Base-by-base conservation (phyloP, 169 alveolate species). In the Babesia sp. region DNA sequence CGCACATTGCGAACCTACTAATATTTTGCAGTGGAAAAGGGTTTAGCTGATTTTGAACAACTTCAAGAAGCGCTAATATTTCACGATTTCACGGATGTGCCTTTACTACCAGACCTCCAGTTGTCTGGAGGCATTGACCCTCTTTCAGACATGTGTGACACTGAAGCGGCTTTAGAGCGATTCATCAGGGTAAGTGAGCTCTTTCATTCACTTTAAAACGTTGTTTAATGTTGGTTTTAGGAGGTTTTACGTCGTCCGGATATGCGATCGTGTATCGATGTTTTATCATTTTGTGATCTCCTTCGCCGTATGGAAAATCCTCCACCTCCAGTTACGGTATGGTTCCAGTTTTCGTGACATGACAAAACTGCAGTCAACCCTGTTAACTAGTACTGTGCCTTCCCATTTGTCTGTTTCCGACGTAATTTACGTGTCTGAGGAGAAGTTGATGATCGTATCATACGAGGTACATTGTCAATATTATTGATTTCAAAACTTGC, bases 191-290 rank as follows among this genome's bases (percentile, higher is more conserved):
- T 79, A 70, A 7, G 51, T 31, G 20, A 11, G 1, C 31, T 18
- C 5, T 7, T 5, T 2, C 2, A 31, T 29, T 12, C 22, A 7
- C 20, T 5, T 16, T 22, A 28, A 16, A 3, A 1, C 26, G 8
- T 0, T 44, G 3, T 12, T 2, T 7, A 12, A 48, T 7, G 26
- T 16, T 12, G 0, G 57, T 18, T 44, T 0, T 46, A 81, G 89
- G 89, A 81, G 45, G 53, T 81, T 0, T 72, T 81, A 33, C 54
- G 67, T 20, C 72, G 89, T 18, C 85, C 85, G 14, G 89, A 81
- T 55, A 72, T 80, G 16, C 51, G 84, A 18, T 36, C 71, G 5
- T 57, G 75, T 55, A 51, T 8, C 29, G 74, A 71, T 67, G 64
- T 72, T 12, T 50, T 81, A 44, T 57, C 37, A 18, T 81, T 81